These are phyloP conservation scores for Phytophthora uliginosa DNA, from an alignment of 352 stramenopile genomes.

Conservation along the genomic window DNA sequence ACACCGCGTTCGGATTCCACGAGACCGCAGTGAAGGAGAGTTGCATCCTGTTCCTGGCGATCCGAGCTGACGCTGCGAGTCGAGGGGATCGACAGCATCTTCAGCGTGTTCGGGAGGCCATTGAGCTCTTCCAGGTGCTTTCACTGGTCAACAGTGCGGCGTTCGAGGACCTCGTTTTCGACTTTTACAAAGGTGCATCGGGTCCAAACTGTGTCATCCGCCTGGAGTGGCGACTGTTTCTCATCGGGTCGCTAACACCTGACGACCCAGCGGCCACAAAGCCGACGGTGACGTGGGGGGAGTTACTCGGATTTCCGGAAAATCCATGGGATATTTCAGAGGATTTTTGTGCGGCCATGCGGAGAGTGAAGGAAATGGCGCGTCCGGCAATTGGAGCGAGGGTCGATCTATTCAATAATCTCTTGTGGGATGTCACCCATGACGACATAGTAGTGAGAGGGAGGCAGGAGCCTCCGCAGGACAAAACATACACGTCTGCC, in stretches of 20 bases:
- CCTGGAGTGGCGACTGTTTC: not conserved
- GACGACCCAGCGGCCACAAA: too few relatives aligned
- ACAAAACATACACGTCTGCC: not conserved
- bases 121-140: not conserved
- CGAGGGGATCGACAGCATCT: not conserved
- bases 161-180: not conserved
- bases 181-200: not conserved
- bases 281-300: too few relatives aligned
- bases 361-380: too few relatives aligned
- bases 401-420: too few relatives aligned
- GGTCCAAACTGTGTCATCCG: not conserved
- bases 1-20: not conserved
- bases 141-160: not conserved
- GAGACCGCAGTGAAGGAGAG: not conserved
- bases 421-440: too few relatives aligned
- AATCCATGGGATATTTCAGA: too few relatives aligned
- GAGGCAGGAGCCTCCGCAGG: too few relatives aligned
- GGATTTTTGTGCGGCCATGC: too few relatives aligned
- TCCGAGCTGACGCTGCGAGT: not conserved
- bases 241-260: not conserved
- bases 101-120: not conserved
- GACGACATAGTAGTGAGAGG: too few relatives aligned
- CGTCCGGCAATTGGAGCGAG: too few relatives aligned
- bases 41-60: not conserved
- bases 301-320: too few relatives aligned